These are phyloP conservation scores for Ceratocystis alfenasii DNA, from an alignment of 2,329 filamentous ascomycete genomes.

Conservation along the genomic window DNA sequence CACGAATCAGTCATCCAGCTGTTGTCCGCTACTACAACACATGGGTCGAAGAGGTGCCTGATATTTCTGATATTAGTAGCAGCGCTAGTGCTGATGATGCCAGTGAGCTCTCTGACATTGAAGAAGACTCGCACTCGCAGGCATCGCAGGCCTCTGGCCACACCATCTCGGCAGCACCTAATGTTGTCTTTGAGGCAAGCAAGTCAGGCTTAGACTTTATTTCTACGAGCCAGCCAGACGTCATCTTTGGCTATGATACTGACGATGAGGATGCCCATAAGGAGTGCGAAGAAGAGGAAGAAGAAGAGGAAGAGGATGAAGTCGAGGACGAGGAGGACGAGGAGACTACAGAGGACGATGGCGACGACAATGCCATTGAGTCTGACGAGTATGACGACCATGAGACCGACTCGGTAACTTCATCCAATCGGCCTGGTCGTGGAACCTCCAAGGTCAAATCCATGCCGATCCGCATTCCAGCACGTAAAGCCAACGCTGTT, in stretches of 20 bases:
- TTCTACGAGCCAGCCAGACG: slow-evolving; percentile 43
- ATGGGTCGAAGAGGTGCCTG: slow-evolving; percentile 65
- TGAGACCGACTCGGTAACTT: slow-evolving; percentile 5
- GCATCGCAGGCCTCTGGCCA: slow-evolving; percentile 25
- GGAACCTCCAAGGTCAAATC: background rate
- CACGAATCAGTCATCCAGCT: slow-evolving; percentile 79
- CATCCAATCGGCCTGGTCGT: background rate
- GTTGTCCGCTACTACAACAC: slow-evolving; percentile 88
- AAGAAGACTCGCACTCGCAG: slow-evolving; percentile 28
- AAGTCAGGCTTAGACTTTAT: slow-evolving; percentile 77
- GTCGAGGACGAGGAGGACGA: slow-evolving; percentile 33
- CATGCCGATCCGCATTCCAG: slow-evolving; percentile 11
- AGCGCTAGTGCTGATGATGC: slow-evolving; percentile 46
- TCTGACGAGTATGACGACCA: slow-evolving; percentile 7
- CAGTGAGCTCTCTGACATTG: slow-evolving; percentile 32
- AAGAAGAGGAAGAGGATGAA: slow-evolving; percentile 31
- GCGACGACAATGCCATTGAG: slow-evolving; percentile 30
- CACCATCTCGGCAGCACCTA: slow-evolving; percentile 26
- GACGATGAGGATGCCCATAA: slow-evolving; percentile 32
- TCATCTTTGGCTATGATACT: slow-evolving; percentile 58
- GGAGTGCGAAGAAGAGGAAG: slow-evolving; percentile 31
- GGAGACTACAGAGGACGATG: background rate
- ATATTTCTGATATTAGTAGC: slow-evolving; percentile 33
- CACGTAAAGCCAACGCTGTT: background rate
- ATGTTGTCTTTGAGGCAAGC: slow-evolving; percentile 48